A percentile compares a stretch with the other conserved stretches of the same genome.
Conservation (phyloP, 768 basidiomycete genomes). For the Phylloporus rhodoxanthus region DNA sequence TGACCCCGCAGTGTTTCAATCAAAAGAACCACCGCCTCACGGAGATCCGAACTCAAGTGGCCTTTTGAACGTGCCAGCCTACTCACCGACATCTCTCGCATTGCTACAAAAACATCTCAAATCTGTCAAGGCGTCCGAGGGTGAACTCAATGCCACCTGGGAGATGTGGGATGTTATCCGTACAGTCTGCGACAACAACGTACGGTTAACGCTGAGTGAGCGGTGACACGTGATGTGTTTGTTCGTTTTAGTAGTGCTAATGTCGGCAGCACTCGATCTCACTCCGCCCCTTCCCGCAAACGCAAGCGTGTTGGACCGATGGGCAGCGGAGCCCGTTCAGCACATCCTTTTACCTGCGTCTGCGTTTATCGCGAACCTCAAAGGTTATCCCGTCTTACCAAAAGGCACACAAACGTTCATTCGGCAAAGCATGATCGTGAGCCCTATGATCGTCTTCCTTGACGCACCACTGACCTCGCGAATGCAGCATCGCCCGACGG, state of each 20-base stretch:
- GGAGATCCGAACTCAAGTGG: slow-evolving; percentile 28
- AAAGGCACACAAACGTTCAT: slow-evolving; percentile 92
- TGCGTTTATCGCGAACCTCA: slow-evolving; percentile 90
- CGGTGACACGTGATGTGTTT: slow-evolving; percentile 29
- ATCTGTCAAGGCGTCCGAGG: slow-evolving; percentile 40
- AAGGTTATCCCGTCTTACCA: slow-evolving; percentile 94
- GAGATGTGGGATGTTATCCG: slow-evolving; percentile 98
- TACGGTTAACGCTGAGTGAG: slow-evolving; percentile 73
- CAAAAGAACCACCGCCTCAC: slow-evolving; percentile 26
- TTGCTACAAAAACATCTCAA: slow-evolving; percentile 24
- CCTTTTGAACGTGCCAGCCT: slow-evolving; percentile 15
- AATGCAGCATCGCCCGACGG: slow-evolving; percentile 72
- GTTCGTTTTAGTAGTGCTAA: slow-evolving; percentile 8
- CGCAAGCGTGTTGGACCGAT: slow-evolving; percentile 70
- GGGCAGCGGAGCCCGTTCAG: slow-evolving; percentile 91
- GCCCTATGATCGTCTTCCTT: slow-evolving; percentile 23
- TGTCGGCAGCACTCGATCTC: slow-evolving; percentile 75
- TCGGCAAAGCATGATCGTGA: slow-evolving; percentile 80
- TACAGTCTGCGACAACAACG: slow-evolving; percentile 80
- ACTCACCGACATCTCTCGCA: slow-evolving; percentile 17
- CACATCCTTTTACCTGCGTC: slow-evolving; percentile 85
- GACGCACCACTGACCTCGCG: slow-evolving; percentile 17
- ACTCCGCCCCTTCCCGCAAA: slow-evolving; percentile 81
- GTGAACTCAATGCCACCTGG: slow-evolving; percentile 75
- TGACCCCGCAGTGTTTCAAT: slow-evolving; percentile 59